Evolutionary conservation across 495 filamentous ascomycete species (phyloP).

Genomic region (Aspergillus taichungensis): DNA sequence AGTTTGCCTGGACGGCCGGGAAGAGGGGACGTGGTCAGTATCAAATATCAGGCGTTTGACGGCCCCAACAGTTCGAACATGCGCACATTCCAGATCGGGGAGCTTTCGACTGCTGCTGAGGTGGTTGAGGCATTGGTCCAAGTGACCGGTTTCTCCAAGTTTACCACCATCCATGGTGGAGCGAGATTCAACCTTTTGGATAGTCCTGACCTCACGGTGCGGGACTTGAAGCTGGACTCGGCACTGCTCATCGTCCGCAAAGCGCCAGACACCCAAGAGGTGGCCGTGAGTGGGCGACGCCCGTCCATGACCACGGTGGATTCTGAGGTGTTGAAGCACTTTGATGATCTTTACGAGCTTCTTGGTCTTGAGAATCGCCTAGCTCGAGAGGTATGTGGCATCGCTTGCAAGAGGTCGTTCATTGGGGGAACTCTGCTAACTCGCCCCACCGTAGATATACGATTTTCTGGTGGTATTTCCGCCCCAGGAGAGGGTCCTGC

Average conservation of each 20-base stretch:
- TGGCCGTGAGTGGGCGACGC: constrained; percentile 15
- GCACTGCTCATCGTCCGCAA: constrained; percentile 52
- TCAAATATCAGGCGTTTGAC: constrained; percentile 69
- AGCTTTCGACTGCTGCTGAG: constrained; percentile 59
- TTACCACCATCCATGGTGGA: constrained; percentile 45
- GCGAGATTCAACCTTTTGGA: constrained; percentile 38
- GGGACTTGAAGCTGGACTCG: constrained; percentile 40
- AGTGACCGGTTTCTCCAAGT: constrained; percentile 62
- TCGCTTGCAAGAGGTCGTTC: background rate
- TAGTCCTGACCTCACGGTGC: constrained; percentile 27
- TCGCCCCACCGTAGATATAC: constrained; percentile 48
- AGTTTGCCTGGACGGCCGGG: constrained; percentile 30
- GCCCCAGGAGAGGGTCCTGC: constrained; percentile 51
- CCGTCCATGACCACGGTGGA: constrained; percentile 49
- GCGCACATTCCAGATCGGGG: constrained; percentile 51
- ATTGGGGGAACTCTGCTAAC: constrained; percentile 3
- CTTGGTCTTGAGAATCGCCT: constrained; percentile 67
- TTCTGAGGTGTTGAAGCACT: constrained; percentile 71
- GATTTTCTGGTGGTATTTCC: constrained; percentile 67
- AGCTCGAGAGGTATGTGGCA: constrained; percentile 49
- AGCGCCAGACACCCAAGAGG: constrained; percentile 29
- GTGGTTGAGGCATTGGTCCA: constrained; percentile 54
- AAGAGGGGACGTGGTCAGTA: constrained; percentile 51
- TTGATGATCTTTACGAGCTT: constrained; percentile 75
- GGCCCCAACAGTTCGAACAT: constrained; percentile 48